A percentile compares a stretch with the other conserved stretches of the same genome.
These are phyloP conservation scores for Colletotrichum orchidophilum DNA, from an alignment of 2,329 filamentous ascomycete species.

Conservation along the genomic window DNA sequence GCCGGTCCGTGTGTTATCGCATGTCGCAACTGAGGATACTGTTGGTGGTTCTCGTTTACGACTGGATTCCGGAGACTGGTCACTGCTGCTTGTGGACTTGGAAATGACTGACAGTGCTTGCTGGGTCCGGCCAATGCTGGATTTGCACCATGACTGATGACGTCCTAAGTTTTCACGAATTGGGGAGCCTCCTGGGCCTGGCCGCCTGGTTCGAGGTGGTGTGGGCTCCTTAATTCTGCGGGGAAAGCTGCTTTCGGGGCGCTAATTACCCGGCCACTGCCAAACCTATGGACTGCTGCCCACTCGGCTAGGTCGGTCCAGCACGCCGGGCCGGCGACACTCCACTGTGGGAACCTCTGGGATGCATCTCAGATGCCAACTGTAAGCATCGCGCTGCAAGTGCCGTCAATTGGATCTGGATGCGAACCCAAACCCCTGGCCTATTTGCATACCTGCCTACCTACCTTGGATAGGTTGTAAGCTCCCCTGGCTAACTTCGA, in stretches of 20 bases:
- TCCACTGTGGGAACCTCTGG: slow-evolving; percentile 8
- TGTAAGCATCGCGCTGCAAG: not conserved
- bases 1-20: slow-evolving; percentile 15
- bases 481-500: not conserved
- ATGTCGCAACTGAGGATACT: slow-evolving; percentile 20
- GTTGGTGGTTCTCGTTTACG: not conserved
- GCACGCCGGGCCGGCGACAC: not conserved
- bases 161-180: slow-evolving; percentile 33
- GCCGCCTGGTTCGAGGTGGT: slow-evolving; percentile 19
- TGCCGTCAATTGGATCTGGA: not conserved
- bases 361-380: not conserved
- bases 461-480: not conserved
- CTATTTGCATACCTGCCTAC: not conserved
- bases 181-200: slow-evolving; percentile 4
- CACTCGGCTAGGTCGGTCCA: not conserved
- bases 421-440: not conserved
- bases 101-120: slow-evolving; percentile 16
- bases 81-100: slow-evolving; percentile 24
- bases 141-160: slow-evolving; percentile 33
- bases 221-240: slow-evolving; percentile 30
- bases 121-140: slow-evolving; percentile 25
- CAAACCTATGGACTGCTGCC: not conserved
- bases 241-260: slow-evolving; percentile 33
- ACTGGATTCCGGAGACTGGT: slow-evolving; percentile 17
- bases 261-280: slow-evolving; percentile 28